phyloP scores from a whole-genome alignment of 2,329 filamentous ascomycete genomes.

The Monilinia polystroma region DNA sequence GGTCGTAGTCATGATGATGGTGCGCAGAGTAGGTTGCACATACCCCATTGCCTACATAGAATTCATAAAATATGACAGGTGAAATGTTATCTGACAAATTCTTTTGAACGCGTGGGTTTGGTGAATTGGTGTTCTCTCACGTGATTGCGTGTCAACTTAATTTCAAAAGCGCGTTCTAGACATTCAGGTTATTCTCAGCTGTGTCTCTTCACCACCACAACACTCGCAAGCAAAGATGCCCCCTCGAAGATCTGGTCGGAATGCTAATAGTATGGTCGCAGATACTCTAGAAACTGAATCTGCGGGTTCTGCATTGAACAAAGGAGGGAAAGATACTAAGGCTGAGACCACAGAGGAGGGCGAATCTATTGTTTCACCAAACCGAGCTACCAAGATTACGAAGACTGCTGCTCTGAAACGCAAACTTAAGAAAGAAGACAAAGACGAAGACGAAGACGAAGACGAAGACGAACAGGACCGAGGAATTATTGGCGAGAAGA shows the following conservation, averaged over 20 bases:
- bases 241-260: slow-evolving; percentile 32
- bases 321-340: slow-evolving; percentile 29
- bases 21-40: neutral
- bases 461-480: slow-evolving; percentile 27
- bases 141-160: neutral
- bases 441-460: slow-evolving; percentile 33
- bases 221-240: slow-evolving; percentile 30
- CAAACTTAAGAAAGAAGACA: slow-evolving; percentile 34
- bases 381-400: neutral
- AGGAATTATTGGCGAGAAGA: slow-evolving; percentile 26
- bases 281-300: slow-evolving; percentile 20
- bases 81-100: neutral
- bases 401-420: slow-evolving; percentile 29
- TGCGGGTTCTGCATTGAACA: slow-evolving; percentile 23
- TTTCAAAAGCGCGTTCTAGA: neutral
- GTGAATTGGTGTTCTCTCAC: neutral
- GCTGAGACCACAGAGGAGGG: slow-evolving; percentile 21
- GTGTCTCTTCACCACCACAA: neutral
- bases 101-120: too few species aligned
- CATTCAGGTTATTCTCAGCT: neutral
- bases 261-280: slow-evolving; percentile 21
- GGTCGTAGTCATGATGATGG: neutral
- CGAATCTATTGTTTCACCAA: neutral
- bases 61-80: neutral
- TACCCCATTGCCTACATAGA: neutral